Evolutionary conservation across 176 grass and related monocot species (phyloP).

Genomic region (Lolium multiflorum): DNA sequence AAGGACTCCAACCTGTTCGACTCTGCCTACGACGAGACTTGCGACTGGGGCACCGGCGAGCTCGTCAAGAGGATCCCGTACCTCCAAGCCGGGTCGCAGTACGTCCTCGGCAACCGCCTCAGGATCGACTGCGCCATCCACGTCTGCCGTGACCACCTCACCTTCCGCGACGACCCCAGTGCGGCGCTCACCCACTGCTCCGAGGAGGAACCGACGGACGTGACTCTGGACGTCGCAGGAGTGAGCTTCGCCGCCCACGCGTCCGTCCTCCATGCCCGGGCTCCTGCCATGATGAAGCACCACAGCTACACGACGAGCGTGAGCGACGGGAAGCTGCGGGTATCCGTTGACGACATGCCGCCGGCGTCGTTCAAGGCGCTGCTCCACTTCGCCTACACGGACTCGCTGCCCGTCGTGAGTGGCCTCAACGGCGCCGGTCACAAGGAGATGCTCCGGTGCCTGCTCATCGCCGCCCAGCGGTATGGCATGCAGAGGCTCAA

Average conservation of each 20-base stretch:
- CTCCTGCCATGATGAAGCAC: not conserved
- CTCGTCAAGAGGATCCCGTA: not conserved
- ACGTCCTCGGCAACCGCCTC: conserved; percentile 14
- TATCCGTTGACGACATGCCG: not conserved
- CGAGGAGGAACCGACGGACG: not conserved
- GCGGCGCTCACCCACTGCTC: not conserved
- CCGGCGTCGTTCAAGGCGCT: not conserved
- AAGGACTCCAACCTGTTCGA: not conserved
- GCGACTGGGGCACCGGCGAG: not conserved
- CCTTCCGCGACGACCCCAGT: not conserved
- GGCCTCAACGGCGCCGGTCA: not conserved
- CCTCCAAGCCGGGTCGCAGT: not conserved
- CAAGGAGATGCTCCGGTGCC: not conserved
- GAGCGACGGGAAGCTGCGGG: not conserved
- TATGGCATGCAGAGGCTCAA: conserved; percentile 29
- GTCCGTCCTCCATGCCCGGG: conserved; percentile 16
- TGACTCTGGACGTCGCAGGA: not conserved
- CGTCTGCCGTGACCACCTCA: not conserved
- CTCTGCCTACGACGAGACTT: not conserved
- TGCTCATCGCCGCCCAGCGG: conserved; percentile 22
- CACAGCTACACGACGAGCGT: not conserved
- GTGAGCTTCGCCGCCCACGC: not conserved
- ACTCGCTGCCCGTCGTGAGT: not conserved
- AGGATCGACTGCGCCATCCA: conserved; percentile 14
- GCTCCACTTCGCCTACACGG: conserved; percentile 13